Evolutionary conservation across 2,329 filamentous ascomycete genomes (phyloP).

Genomic region (Phyllosticta paracitricarpa): DNA sequence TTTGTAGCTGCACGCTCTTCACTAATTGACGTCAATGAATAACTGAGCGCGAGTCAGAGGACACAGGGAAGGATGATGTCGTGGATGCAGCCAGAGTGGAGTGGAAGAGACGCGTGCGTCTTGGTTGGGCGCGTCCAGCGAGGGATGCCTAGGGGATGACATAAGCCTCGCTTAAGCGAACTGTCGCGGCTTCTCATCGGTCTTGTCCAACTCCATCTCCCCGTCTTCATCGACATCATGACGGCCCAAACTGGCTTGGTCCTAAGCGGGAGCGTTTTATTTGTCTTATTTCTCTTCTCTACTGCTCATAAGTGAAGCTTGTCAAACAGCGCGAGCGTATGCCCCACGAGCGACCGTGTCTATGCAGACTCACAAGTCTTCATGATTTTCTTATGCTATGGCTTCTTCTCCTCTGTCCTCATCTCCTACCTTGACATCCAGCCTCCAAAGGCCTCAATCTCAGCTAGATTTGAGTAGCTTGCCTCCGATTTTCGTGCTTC

Average conservation of each 20-base stretch:
- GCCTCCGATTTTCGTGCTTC: constrained; percentile 64
- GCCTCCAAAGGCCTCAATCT: neutral
- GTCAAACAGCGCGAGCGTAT: neutral
- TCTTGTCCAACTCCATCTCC: neutral
- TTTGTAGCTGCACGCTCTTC: too few species aligned
- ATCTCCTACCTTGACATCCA: neutral
- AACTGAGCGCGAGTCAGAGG: too few species aligned
- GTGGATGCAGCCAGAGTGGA: neutral
- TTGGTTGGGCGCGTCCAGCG: neutral
- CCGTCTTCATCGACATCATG: neutral
- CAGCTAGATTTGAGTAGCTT: constrained; percentile 33
- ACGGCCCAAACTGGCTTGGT: neutral
- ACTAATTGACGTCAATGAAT: too few species aligned
- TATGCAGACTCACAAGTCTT: neutral
- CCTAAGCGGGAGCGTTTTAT: neutral
- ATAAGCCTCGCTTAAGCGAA: neutral
- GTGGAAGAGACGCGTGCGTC: neutral
- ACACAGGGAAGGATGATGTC: too few species aligned
- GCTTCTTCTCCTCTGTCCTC: neutral
- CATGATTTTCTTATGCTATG: neutral
- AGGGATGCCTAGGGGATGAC: neutral
- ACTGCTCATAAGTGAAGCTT: neutral
- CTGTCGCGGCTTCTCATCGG: neutral
- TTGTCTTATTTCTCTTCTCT: neutral
- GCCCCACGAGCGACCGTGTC: neutral